Evolutionary conservation across 768 basidiomycete species (phyloP), one percentile per base, ranked within the genome.

Genomic region (Pisolithus orientalis): DNA sequence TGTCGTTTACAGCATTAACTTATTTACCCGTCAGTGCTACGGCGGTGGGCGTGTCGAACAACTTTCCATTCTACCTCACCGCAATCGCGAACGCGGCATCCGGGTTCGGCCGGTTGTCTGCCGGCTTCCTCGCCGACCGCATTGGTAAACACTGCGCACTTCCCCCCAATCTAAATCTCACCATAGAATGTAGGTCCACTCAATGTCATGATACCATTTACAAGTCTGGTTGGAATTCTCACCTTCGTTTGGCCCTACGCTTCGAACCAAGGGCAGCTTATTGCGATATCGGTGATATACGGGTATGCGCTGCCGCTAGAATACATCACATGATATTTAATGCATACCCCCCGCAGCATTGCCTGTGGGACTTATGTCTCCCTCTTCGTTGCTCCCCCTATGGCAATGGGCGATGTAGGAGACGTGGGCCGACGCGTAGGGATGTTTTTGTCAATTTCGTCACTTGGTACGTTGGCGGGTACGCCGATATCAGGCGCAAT

Each of bases 351-450:
- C 17, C 13, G 17, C 48, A 85, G 85, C 0, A 75, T 85, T 49
- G 68, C 77, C 0, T 84, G 80, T 0, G 88, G 88, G 3, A 73
- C 78, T 1, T 87, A 80, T 53, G 77, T 81, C 6, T 75, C 80
- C 14, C 66, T 88, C 7, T 59, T 85, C 25, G 61, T 72, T 1
- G 73, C 76, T 16, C 86, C 87, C 1, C 72, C 80, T 32, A 78
- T 85, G 58, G 71, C 77, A 9, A 74, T 90, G 65, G 87, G 87
- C 0, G 72, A 74, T 0, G 72, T 75, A 1, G 69, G 69, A 9
- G 85, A 89, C 50, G 75, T 86, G 0, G 87, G 87, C 4, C 72
- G 82, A 25, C 72, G 87, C 14, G 68, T 77, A 0, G 87, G 87
- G 6, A 80, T 87, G 74, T 79, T 78, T 53, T 71, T 84, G 64